A percentile compares a stretch with the other conserved stretches of the same genome.
phyloP scores from a whole-genome alignment of 148 eudicot species.

The Rhododendron henanense region DNA sequence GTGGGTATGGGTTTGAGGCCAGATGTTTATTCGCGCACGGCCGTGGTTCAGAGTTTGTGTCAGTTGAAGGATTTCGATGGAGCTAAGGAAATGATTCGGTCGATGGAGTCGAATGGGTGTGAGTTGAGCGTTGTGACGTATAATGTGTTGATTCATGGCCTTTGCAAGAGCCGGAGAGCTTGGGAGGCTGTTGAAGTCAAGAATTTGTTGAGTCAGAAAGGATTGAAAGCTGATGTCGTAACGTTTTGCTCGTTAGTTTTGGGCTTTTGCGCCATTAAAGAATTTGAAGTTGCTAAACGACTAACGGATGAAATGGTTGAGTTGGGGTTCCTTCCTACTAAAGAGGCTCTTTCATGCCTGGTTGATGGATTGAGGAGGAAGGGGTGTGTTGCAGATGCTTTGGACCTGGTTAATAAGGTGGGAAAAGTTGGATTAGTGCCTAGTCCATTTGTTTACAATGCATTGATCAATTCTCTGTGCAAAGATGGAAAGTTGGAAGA shows the following conservation, averaged over 20 bases:
- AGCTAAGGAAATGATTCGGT: conserved; percentile 39
- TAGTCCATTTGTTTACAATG: conserved; percentile 60
- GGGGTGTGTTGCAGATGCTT: conserved; percentile 44
- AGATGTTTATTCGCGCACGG: conserved; percentile 58
- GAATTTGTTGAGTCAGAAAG: conserved; percentile 39
- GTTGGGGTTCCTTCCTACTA: conserved; percentile 56
- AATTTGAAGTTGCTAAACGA: conserved; percentile 38
- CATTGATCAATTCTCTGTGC: conserved; percentile 59
- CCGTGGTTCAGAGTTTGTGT: conserved; percentile 68
- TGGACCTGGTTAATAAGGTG: conserved; percentile 42
- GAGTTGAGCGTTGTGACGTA: conserved; percentile 52
- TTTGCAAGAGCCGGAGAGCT: conserved; percentile 55
- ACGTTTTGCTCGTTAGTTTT: conserved; percentile 68
- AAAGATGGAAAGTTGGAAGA: conserved; percentile 59
- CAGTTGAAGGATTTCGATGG: conserved; percentile 55
- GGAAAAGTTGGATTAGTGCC: conserved; percentile 45
- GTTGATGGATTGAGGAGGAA: conserved; percentile 77
- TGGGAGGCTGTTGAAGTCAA: conserved; percentile 64
- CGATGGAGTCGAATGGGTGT: conserved; percentile 49
- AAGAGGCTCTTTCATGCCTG: conserved; percentile 57
- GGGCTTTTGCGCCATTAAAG: conserved; percentile 56
- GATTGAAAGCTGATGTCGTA: conserved; percentile 60
- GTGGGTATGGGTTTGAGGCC: conserved; percentile 24
- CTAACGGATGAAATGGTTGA: conserved; percentile 59
- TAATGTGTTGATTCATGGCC: conserved; percentile 72